Percentiles rank a stretch among this genome's conserved stretches.
phyloP scores from a whole-genome alignment of 2,329 filamentous ascomycete genomes.

The Penicillium digitatum region DNA sequence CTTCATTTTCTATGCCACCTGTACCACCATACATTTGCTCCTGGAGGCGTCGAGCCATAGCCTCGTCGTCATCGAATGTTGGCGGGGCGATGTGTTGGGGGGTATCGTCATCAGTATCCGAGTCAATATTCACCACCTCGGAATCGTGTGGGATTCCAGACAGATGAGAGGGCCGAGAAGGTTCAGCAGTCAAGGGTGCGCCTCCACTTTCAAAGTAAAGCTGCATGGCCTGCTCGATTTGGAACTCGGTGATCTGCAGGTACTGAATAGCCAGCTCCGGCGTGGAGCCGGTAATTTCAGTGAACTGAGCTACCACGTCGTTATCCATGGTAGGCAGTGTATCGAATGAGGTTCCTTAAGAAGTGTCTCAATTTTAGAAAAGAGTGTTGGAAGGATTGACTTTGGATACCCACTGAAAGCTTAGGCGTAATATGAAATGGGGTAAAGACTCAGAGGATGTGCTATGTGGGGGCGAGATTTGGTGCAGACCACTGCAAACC shows the following conservation, averaged over 20 bases:
- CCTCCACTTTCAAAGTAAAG: slow-evolving; percentile 89
- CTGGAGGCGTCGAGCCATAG: slow-evolving; percentile 85
- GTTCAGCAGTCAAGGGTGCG: slow-evolving; percentile 50
- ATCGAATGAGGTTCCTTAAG: neutral
- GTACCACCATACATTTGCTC: slow-evolving; percentile 75
- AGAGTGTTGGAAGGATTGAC: neutral
- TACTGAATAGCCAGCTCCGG: slow-evolving; percentile 75
- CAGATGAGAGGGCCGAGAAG: slow-evolving; percentile 28
- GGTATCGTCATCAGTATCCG: slow-evolving; percentile 71
- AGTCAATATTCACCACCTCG: slow-evolving; percentile 70
- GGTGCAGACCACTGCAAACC: slow-evolving; percentile 35
- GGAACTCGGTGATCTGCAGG: slow-evolving; percentile 76
- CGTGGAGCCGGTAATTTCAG: slow-evolving; percentile 72
- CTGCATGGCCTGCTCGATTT: slow-evolving; percentile 79
- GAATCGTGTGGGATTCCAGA: slow-evolving; percentile 51
- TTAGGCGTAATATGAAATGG: slow-evolving; percentile 3
- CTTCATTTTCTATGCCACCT: slow-evolving; percentile 42
- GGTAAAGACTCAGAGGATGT: slow-evolving; percentile 2
- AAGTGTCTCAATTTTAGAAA: slow-evolving; percentile 1
- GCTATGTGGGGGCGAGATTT: slow-evolving; percentile 14
- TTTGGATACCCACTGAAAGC: neutral
- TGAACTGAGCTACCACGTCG: slow-evolving; percentile 69
- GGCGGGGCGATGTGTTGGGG: slow-evolving; percentile 42
- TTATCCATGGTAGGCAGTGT: slow-evolving; percentile 57
- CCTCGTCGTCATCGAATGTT: slow-evolving; percentile 81